Base-by-base conservation (phyloP, 148 eudicot genomes). In the Diospyros kaki region DNA sequence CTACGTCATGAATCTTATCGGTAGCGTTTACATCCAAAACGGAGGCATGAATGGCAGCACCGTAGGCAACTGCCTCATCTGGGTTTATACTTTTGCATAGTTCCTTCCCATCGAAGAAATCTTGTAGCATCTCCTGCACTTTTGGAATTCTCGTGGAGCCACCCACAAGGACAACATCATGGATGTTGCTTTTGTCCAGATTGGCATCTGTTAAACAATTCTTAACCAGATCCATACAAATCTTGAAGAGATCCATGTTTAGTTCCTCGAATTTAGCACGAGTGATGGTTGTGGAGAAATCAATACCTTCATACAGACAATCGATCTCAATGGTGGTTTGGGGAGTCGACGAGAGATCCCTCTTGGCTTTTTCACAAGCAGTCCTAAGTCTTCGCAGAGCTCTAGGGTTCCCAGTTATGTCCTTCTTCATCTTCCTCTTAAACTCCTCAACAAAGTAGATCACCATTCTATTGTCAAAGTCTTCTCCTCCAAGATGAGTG, bases 11-110 rank as follows among this genome's bases (percentile, higher is more conserved):
- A 43, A 82, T 78, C 66, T 82, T 82, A 39, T 82, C 85, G n/a
- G 82, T 82, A 76, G 82, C 82, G 68, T 82, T 82, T 0, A 82
- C 85, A 6, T 82, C 79, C 55, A 82, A 72, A 6, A 82, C 75
- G 44, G 82, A 79, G 58, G 82, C 85, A 66, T 82, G 85, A 2
- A 82, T 79, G n/a, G 85, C 82, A 66, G 85, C 85, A 71, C 85
- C 85, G 79, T 28, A 82, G 65, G 85, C 85, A 75, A 82, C 85
- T 66, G 85, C 85, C 77, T 82, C 85, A 68, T 82, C 85, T n/a
- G 85, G 85, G 76, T 82, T 82, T 44, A 82, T 82, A 53, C 85
- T 82, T 74, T 82, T 78, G 82, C 63, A 78, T 66, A 79, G 79
- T 58, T 82, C 82, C 72, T 82, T 82, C 11, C 85, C 85, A 63